Evolutionary conservation across 805 yeast species (phyloP).

Genomic region (Kluyveromyces starmeri): DNA sequence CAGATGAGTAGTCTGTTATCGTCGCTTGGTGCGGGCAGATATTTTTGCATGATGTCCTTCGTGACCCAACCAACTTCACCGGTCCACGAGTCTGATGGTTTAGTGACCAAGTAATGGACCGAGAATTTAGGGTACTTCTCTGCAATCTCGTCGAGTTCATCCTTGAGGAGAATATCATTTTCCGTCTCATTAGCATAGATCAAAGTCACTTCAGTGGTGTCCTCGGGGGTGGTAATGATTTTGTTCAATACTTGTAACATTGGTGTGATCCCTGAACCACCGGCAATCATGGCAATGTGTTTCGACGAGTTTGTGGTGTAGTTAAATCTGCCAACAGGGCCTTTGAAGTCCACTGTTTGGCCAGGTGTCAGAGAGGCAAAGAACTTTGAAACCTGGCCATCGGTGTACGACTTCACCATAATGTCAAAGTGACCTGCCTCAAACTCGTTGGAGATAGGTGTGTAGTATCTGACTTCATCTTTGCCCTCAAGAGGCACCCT

Average conservation of each 20-base stretch:
- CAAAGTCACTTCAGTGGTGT: slow-evolving; percentile 49
- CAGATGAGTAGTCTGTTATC: slow-evolving; percentile 58
- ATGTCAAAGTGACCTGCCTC: slow-evolving; percentile 72
- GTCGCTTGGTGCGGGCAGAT: slow-evolving; percentile 41
- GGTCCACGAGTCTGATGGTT: slow-evolving; percentile 43
- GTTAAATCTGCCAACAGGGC: slow-evolving; percentile 69
- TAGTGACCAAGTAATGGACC: slow-evolving; percentile 49
- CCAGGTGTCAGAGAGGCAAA: slow-evolving; percentile 61
- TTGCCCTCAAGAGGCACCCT: slow-evolving; percentile 31
- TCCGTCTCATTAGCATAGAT: slow-evolving; percentile 69
- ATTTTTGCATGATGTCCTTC: slow-evolving; percentile 43
- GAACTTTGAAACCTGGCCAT: slow-evolving; percentile 59
- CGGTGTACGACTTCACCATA: slow-evolving; percentile 64
- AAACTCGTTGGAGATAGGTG: slow-evolving; percentile 64
- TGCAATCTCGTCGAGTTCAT: slow-evolving; percentile 63
- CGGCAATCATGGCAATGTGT: slow-evolving; percentile 64
- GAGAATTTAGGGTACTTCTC: slow-evolving; percentile 52
- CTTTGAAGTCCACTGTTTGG: slow-evolving; percentile 60
- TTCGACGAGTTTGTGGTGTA: slow-evolving; percentile 52
- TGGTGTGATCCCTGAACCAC: slow-evolving; percentile 89
- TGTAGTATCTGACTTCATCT: slow-evolving; percentile 49
- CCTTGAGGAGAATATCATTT: slow-evolving; percentile 64
- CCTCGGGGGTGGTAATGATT: slow-evolving; percentile 61
- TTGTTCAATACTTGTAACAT: slow-evolving; percentile 70
- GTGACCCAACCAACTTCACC: slow-evolving; percentile 55